Evolutionary conservation across 225 moss, liverwort and hornwort species (phyloP), one percentile per base, ranked within the genome.

Genomic region (Marchantia paleacea): DNA sequence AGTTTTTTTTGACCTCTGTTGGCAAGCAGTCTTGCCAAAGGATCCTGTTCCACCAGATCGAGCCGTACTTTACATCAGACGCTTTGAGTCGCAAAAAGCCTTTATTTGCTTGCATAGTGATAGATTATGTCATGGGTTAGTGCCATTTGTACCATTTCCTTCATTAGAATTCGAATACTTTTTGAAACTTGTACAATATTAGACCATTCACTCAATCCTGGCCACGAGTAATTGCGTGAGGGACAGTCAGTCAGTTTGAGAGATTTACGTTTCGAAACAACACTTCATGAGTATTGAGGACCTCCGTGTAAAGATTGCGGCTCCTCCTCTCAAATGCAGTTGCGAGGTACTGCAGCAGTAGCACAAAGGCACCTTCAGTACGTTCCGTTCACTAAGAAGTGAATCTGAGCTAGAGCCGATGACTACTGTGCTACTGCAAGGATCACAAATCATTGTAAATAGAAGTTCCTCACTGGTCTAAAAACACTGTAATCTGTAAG

Each of bases 241-340:
- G 7, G 24, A 67, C 20, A 67, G 24, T 19, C 39, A 39, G 39
- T 39, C 39, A 5, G 5, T 39, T 39, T 5, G 39, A 39, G 39
- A 39, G 39, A 48, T 64, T n/a, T 77, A 77, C 77, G 64, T 50
- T 77, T 51, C 77, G 77, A 16, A 77, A 77, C 5, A 77, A 39
- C 16, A 77, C 77, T 50, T 77, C 77, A 49, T 77, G 51, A 4
- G 62, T 65, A 20, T 65, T 77, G 77, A 77, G 77, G 16, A 77
- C 77, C 64, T 77, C 77, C 48, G 77, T 25, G 50, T 12, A 77
- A 11, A 77, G 63, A 50, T 24, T 24, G 4, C 16, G 9, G 30
- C 51, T 77, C 64, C 49, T 18, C 51, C 62, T 64, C 48, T 77
- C 77, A 63, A 65, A 24, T 24, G 77, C 62, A 6, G 62, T 64